Evolutionary conservation across 2,329 filamentous ascomycete species (phyloP), one percentile per base, ranked within the genome.

Genomic region (Fusarium brevicatenulatum): DNA sequence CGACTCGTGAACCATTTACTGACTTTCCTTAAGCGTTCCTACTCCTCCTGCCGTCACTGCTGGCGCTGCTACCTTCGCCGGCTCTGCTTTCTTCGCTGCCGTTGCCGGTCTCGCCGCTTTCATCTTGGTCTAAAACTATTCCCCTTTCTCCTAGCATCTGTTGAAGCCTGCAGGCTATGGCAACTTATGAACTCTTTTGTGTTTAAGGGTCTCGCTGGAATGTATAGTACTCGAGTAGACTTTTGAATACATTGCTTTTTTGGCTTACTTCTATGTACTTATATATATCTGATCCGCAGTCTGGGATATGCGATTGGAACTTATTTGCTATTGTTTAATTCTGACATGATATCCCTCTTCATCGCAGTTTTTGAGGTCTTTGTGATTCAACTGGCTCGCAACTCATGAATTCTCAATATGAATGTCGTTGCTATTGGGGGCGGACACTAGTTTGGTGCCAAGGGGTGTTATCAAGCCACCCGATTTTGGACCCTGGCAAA

Each of bases 71-170:
- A 83, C 85, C 78, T 79, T 90, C 77, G 83, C 84, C 71, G 86
- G 85, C 84, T 89, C 88, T 70, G 85, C 84, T 79, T 70, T 86
- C 78, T 81, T 89, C 78, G 88, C 88, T 80, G 88, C 85, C 74
- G 84, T 82, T 54, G 88, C 86, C 81, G 88, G 87, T 83, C 79
- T 87, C 63, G 85, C 83, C 70, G 88, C 87, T 79, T 81, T 88
- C 79, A 77, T 86, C 83, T 81, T 90, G 78, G 86, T 85, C 81
- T 90, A 90, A 90, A 87, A 80, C 80, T 54, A 69, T 76, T 79
- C 68, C 77, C 25, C 32, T 49, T 76, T 76, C 80, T 81, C 80
- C 37, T 39, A 54, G 71, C 76, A 76, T 79, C 68, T 76, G 80
- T 81, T 78, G 78, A 81, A 81, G 82, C 82, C 81, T 80, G 79